Conservation (phyloP, 345 rosid genomes). For the Acer saccharum region DNA sequence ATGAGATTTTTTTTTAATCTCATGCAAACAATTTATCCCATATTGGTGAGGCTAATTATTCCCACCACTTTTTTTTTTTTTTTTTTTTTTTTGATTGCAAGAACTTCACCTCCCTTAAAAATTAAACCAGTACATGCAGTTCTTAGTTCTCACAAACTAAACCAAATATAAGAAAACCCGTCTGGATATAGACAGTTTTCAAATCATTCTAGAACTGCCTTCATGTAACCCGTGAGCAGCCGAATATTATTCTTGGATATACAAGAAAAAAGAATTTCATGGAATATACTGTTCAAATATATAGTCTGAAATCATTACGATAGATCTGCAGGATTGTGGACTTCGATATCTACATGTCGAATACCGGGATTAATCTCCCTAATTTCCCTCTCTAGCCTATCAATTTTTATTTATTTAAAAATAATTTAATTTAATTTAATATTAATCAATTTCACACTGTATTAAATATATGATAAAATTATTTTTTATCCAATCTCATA, state of each 20-base stretch:
- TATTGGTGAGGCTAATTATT: too few relatives aligned
- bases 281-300: neutral
- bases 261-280: neutral
- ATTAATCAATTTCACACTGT: too few relatives aligned
- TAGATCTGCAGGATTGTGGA: slow-evolving; percentile 75
- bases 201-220: neutral
- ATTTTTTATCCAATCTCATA: too few relatives aligned
- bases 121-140: neutral
- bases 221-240: too few relatives aligned
- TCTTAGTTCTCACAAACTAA: neutral
- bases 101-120: neutral
- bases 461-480: too few relatives aligned
- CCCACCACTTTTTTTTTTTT: too few relatives aligned
- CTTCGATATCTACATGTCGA: slow-evolving; percentile 96
- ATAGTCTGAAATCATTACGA: slow-evolving; percentile 26
- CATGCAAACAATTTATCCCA: too few relatives aligned
- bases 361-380: slow-evolving; percentile 96
- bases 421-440: too few relatives aligned
- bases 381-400: slow-evolving; percentile 90
- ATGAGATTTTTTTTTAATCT: too few relatives aligned
- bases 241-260: neutral
- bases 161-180: neutral
- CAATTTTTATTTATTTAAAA: slow-evolving; percentile 50
- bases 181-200: neutral
- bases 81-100: too few relatives aligned